Base-by-base conservation (phyloP, 306 rosid species). In the Dicorynia guianensis region DNA sequence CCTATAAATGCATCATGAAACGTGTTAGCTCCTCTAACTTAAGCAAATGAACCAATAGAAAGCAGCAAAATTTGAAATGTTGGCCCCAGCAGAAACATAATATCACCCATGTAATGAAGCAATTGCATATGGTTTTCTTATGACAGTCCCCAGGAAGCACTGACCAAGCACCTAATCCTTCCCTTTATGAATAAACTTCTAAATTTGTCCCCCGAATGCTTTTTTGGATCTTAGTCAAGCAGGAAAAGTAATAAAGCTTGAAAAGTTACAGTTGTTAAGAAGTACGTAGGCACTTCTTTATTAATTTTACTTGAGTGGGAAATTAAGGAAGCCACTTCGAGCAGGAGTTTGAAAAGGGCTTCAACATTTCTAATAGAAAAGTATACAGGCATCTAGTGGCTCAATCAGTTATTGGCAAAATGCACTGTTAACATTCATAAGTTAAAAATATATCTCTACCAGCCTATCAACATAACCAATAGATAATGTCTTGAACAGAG, bases 1-100 rank as follows among this genome's bases (percentile, higher is more conserved):
- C 98, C 99, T 96, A 75, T 61, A 54, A 74, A 64, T 46, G 79
- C 67, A 82, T 30, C 52, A 74, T 72, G 14, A 67, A 69, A 47
- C 30, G 84, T 49, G 8, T 58, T 38, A 17, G 78, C 71, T 40
- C 56, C 55, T 59, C 60, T 30, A 61, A 77, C 60, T 58, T 63
- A 47, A 57, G 66, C 54, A 65, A 46, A 63, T 48, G 20, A 35
- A 53, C 60, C 60, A 56, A 38, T 64, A 5, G 5, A 8, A 36
- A 42, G 40, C 36, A 62, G 12, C 4, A 46, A 35, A 40, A 65
- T 56, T 71, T 76, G 54, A 71, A 76, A 30, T 44, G 48, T 70
- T 70, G 66, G 36, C 8, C 67, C 12, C 67, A 19, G 49, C 42
- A 35, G 34, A 44, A 40, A 14, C 40, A 68, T 19, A 42, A 19